These are phyloP conservation scores for Knoxia roxburghii DNA, from an alignment of 257 asterid species.

Conservation along the genomic window DNA sequence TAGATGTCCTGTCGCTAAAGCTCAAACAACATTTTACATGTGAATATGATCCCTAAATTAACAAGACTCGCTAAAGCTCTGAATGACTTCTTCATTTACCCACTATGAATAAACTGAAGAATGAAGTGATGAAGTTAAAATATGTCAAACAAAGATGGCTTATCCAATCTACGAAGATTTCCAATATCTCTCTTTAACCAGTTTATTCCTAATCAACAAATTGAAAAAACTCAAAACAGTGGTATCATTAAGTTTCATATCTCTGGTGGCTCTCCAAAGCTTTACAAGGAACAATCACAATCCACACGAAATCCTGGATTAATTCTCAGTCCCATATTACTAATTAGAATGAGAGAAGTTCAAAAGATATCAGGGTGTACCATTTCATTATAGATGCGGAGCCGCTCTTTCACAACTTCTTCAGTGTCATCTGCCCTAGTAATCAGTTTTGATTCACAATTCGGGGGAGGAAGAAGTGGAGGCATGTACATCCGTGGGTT, in stretches of 20 bases:
- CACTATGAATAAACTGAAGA: too few relatives aligned
- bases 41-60: background rate
- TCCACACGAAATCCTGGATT: background rate
- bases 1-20: too few relatives aligned
- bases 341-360: background rate
- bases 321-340: background rate
- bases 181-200: too few relatives aligned
- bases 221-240: background rate
- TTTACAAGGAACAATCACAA: background rate
- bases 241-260: background rate
- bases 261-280: background rate
- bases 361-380: slow-evolving; percentile 27
- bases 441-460: slow-evolving; percentile 72
- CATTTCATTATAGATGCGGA: slow-evolving; percentile 66
- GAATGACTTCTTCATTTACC: background rate
- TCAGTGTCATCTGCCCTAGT: slow-evolving; percentile 85
- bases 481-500: slow-evolving; percentile 78
- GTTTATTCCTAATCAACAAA: background rate
- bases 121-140: background rate
- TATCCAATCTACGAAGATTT: background rate
- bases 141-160: background rate
- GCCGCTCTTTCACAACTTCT: slow-evolving; percentile 80
- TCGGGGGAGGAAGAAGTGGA: slow-evolving; percentile 91
- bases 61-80: background rate
- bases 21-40: too few relatives aligned